phyloP scores from a whole-genome alignment of 805 yeast genomes.

The Saccharomyces eubayanus region DNA sequence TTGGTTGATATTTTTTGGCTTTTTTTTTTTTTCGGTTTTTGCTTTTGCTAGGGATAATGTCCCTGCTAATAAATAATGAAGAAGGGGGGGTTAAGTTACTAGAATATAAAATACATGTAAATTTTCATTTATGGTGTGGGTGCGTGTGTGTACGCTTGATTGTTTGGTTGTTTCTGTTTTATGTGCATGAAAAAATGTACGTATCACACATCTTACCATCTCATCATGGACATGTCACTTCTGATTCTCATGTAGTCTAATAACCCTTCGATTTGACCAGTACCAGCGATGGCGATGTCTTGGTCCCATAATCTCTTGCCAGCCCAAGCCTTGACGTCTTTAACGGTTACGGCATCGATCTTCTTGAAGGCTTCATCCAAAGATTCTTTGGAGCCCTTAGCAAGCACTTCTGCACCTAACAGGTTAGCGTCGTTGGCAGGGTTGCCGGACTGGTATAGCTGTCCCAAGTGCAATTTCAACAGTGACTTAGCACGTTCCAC shows the following conservation, averaged over 20 bases:
- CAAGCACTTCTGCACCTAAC: constrained; percentile 37
- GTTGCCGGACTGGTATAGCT: constrained; percentile 1
- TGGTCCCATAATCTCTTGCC: constrained; percentile 70
- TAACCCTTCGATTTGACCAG: constrained; percentile 79
- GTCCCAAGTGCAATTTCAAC: constrained; percentile 51
- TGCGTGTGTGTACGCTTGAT: not conserved
- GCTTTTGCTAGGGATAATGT: not conserved
- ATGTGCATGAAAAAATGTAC: not conserved
- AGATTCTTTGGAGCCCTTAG: constrained; percentile 55
- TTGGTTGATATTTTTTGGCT: not conserved
- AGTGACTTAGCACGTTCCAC: constrained; percentile 68
- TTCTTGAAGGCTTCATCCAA: constrained; percentile 49
- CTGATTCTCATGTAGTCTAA: constrained; percentile 80
- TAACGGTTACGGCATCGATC: constrained; percentile 55
- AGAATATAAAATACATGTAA: not conserved
- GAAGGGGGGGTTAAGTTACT: not conserved
- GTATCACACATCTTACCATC: constrained; percentile 43
- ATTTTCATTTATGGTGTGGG: not conserved
- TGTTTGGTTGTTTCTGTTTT: not conserved
- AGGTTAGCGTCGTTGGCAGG: not conserved
- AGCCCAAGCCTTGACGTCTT: constrained; percentile 66
- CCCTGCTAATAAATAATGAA: not conserved
- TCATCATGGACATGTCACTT: constrained; percentile 84
- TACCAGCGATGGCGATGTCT: constrained; percentile 74
- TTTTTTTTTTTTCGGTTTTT: not conserved